These are phyloP conservation scores for Sclerospora graminicola DNA, from an alignment of 352 stramenopile species.

Conservation along the genomic window DNA sequence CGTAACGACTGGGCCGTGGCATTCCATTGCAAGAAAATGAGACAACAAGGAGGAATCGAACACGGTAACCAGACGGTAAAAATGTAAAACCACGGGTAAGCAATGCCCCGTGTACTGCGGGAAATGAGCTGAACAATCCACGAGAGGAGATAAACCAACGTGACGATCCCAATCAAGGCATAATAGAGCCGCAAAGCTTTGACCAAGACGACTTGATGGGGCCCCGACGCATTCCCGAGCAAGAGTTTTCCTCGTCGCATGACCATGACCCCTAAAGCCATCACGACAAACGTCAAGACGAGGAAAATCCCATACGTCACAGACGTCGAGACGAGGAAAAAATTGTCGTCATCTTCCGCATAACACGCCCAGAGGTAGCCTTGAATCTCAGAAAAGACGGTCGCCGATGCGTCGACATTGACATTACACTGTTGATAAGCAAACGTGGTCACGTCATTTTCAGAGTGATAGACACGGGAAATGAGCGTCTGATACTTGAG, in stretches of 20 bases:
- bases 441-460: slow-evolving; percentile 56
- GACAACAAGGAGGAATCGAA: slow-evolving; percentile 74
- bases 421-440: slow-evolving; percentile 76
- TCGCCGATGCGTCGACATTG: slow-evolving; percentile 37
- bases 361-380: slow-evolving; percentile 80
- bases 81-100: slow-evolving; percentile 86
- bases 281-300: slow-evolving; percentile 63
- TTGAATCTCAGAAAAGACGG: slow-evolving; percentile 81
- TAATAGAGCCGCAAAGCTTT: slow-evolving; percentile 84
- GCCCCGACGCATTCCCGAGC: slow-evolving; percentile 53
- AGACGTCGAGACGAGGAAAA: slow-evolving; percentile 73
- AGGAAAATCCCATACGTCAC: slow-evolving; percentile 75
- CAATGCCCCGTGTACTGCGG: slow-evolving; percentile 39
- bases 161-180: slow-evolving; percentile 78
- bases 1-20: slow-evolving; percentile 73
- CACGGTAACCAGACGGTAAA: slow-evolving; percentile 81
- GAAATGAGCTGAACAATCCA: slow-evolving; percentile 79
- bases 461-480: slow-evolving; percentile 54
- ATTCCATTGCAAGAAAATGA: slow-evolving; percentile 87
- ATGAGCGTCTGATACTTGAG: slow-evolving; percentile 64
- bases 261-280: slow-evolving; percentile 77
- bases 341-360: slow-evolving; percentile 48
- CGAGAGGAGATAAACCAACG: slow-evolving; percentile 72
- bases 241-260: slow-evolving; percentile 75
- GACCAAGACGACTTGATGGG: slow-evolving; percentile 68